Evolutionary conservation across 2,329 filamentous ascomycete species (phyloP).

Genomic region (Proliferodiscus dingleyae): DNA sequence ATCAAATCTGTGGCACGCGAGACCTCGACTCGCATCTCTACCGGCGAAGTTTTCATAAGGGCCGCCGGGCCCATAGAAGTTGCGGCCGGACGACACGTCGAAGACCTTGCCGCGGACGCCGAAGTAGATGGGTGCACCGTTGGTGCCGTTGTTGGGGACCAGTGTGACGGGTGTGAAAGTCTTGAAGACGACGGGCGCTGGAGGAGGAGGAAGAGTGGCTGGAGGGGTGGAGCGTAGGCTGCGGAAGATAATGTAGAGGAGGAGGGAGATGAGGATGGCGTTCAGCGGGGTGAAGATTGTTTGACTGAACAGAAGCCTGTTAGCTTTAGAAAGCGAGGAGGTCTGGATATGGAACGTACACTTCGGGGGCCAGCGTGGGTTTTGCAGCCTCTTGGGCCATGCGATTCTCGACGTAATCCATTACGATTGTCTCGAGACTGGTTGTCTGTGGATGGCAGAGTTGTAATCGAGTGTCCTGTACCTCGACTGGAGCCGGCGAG

Average conservation of each 20-base stretch:
- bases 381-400: constrained; percentile 31
- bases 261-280: constrained; percentile 50
- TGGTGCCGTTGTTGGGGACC: constrained; percentile 76
- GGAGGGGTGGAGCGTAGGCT: constrained; percentile 47
- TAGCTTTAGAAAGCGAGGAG: constrained; percentile 1
- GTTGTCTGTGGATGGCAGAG: background rate
- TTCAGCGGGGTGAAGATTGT: constrained; percentile 57
- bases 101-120: constrained; percentile 90
- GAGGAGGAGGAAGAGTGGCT: constrained; percentile 44
- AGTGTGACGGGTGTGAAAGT: constrained; percentile 75
- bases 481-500: no score
- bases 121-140: constrained; percentile 74
- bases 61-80: constrained; percentile 94
- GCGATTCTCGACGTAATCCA: constrained; percentile 34
- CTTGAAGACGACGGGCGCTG: constrained; percentile 57
- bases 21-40: constrained; percentile 78
- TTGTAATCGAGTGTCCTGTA: no score
- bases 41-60: constrained; percentile 97
- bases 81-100: constrained; percentile 78
- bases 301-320: constrained; percentile 12
- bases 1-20: constrained; percentile 91
- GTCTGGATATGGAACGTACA: constrained; percentile 21
- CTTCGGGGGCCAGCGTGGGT: constrained; percentile 25
- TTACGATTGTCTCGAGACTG: constrained; percentile 9
- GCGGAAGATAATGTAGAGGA: constrained; percentile 55